These are phyloP conservation scores for Daucus carota DNA, from an alignment of 129 eudicot genomes.

Conservation along the genomic window DNA sequence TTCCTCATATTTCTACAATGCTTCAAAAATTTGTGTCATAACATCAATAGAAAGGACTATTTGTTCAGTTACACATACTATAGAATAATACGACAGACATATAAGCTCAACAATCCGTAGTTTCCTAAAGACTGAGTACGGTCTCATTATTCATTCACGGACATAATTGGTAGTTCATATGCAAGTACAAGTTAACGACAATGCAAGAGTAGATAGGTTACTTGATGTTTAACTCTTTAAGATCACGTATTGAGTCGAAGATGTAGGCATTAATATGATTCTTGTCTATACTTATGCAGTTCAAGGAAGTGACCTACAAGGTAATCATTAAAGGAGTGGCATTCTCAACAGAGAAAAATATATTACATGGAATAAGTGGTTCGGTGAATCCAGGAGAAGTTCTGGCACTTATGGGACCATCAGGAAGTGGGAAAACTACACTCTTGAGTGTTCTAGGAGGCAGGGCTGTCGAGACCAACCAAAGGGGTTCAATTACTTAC, in stretches of 20 bases:
- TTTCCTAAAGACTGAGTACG: background rate
- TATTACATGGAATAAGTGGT: conserved; percentile 71
- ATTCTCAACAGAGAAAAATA: conserved; percentile 54
- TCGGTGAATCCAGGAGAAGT: conserved; percentile 90
- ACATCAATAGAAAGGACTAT: background rate
- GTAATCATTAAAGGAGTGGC: conserved; percentile 56
- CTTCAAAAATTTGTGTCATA: background rate
- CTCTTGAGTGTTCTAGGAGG: conserved; percentile 83
- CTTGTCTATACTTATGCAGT: conserved; percentile 35
- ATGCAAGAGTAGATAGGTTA: background rate
- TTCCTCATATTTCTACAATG: background rate
- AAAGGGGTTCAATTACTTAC: conserved; percentile 73
- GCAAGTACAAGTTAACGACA: background rate
- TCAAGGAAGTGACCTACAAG: conserved; percentile 76
- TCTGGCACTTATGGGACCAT: conserved; percentile 94
- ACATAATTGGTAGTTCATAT: background rate
- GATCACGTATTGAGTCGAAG: too few species aligned
- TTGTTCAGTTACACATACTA: background rate
- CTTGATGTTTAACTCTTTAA: background rate
- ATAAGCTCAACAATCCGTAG: background rate
- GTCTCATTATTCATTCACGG: background rate
- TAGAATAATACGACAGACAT: background rate
- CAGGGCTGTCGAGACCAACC: conserved; percentile 31
- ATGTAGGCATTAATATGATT: background rate
- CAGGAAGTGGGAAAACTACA: conserved; percentile 92